Evolutionary conservation across 345 rosid species (phyloP), one percentile per base, ranked within the genome.

Genomic region (Hibiscus trionum): DNA sequence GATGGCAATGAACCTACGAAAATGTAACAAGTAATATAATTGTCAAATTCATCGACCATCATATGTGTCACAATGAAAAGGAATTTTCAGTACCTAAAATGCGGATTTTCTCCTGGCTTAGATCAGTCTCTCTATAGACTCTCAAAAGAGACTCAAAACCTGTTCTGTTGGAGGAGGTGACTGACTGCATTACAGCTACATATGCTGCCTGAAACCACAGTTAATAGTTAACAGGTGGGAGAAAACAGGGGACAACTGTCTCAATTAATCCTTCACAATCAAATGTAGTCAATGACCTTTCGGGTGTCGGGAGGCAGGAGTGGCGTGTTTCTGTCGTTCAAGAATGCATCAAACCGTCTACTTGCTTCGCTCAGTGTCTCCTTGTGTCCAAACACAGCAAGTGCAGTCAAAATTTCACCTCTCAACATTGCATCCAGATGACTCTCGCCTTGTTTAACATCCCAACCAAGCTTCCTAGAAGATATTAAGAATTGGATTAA

Each of bases 91-190:
- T 87, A 94, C 99, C 81, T 70, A 95, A 79, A 76, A 95, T 85
- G 77, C 99, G 88, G n/a, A 90, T 89, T 85, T 92, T 95, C 88
- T 90, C 97, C 78, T 92, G 91, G 87, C 99, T 90, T 53, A 90
- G 83, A 78, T 95, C 96, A n/a, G 96, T 88, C 78, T 95, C 99
- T 70, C 96, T 87, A 66, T 95, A 95, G 71, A 95, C 84, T 72
- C 78, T 88, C 73, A 92, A 81, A 53, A 92, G 93, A 52, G 93
- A 95, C 72, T 90, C 97, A 74, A 72, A 90, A 50, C 85, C 96
- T 3, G 84, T 78, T 85, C 82, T 86, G 81, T 88, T 82, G 27
- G 93, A 80, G 53, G 83, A 24, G 77, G 57, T 90, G 56, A 80
- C 93, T 73, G 79, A 79, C 83, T 84, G 91, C 99, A 92, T 90